These are phyloP conservation scores for Schizochytrium sp. DNA, from an alignment of 108 stramenopile genomes.

Conservation along the genomic window DNA sequence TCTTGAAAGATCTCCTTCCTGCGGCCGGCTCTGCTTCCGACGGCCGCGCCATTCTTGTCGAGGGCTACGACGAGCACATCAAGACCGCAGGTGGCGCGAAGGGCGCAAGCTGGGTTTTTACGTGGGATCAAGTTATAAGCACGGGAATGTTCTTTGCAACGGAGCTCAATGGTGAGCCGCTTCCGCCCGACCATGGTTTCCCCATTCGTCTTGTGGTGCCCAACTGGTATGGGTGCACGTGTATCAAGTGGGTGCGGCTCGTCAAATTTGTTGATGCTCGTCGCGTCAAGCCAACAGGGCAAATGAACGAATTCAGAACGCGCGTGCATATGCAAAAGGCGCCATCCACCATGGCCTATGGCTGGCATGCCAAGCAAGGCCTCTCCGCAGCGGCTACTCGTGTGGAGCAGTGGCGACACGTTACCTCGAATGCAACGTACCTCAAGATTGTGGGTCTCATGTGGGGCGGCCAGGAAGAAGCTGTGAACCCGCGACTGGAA, in stretches of 20 bases:
- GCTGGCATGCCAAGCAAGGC: not conserved
- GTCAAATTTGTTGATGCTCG: not conserved
- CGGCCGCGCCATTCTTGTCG: not conserved
- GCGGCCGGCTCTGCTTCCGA: not conserved
- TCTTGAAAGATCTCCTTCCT: not conserved
- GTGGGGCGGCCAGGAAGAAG: not conserved
- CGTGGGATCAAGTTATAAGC: not conserved
- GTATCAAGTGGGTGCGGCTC: not conserved
- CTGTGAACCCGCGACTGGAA: not conserved
- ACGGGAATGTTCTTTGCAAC: not conserved
- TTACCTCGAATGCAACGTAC: not conserved
- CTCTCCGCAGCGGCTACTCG: not conserved
- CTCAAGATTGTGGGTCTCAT: not conserved
- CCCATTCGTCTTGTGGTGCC: not conserved
- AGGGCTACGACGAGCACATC: not conserved
- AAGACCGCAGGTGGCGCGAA: not conserved
- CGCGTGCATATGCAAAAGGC: not conserved
- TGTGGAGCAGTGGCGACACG: not conserved
- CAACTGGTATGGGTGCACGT: not conserved
- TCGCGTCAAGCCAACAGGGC: not conserved
- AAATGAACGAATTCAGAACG: not conserved
- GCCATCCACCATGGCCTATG: not conserved
- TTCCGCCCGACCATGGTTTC: not conserved
- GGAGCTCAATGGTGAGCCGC: not conserved
- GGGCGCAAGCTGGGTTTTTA: not conserved